Evolutionary conservation across 129 eudicot species (phyloP), one percentile per base, ranked within the genome.

Genomic region (Chrysanthemum makinoi): DNA sequence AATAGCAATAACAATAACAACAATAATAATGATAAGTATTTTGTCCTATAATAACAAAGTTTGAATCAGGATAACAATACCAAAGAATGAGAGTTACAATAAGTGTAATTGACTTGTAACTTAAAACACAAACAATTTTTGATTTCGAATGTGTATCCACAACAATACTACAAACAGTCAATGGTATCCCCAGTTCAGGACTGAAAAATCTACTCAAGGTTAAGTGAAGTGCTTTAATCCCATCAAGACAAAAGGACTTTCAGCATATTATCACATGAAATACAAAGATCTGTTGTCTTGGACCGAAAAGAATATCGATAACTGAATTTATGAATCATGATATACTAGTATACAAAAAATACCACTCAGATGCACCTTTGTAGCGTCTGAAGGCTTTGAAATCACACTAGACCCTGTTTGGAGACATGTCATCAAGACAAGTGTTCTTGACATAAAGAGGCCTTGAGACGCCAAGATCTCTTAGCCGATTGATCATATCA

Each of bases 401-500:
- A 66, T 76, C 72, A 67, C 11, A 68, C 79, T 56, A 68, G 72
- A 73, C 68, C n/a, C 28, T 58, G 51, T 86, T 83, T 16, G 68
- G 65, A 53, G 77, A 72, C 35, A 52, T 9, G 18, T 62, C 62
- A 65, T 57, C 78, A 2, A 52, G 49, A 46, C 44, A 19, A 65
- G 65, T 50, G 57, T 80, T 80, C 65, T 87, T 89, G 71, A 66
- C 72, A 60, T 75, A 84, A 35, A 95, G 96, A 22, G 99, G 96
- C 35, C 83, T 84, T 61, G 79, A 81, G 49, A 79, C 86, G 16
- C 89, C 88, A 56, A 90, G 89, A 24, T 83, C 86, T 75, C 91
- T 79, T 51, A 90, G 89, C 22, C 75, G 90, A 57, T 84, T 78
- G 9, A 95, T 88, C 75, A 88, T 53, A 43, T 72, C 87, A 68